phyloP scores from a whole-genome alignment of 2,329 filamentous ascomycete genomes.

The Ilyonectria robusta region DNA sequence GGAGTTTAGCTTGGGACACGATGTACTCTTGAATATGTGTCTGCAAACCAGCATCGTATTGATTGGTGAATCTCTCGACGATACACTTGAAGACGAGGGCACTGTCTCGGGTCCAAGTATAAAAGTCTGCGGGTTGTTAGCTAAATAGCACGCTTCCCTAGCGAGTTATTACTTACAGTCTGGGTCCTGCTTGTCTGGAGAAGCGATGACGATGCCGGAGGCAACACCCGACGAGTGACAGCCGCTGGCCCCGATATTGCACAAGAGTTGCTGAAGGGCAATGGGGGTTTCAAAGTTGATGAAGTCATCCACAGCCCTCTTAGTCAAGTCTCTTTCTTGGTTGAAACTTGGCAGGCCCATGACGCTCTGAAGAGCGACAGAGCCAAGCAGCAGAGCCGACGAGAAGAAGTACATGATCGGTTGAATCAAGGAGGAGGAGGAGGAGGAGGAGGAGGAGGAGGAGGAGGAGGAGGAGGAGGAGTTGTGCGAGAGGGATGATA shows the following conservation, averaged over 20 bases:
- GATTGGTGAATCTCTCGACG: conserved; percentile 74
- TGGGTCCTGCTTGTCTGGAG: conserved; percentile 67
- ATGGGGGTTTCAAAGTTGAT: conserved; percentile 66
- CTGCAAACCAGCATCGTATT: conserved; percentile 72
- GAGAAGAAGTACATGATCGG: conserved; percentile 67
- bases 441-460: conserved; percentile 44
- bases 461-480: conserved; percentile 44
- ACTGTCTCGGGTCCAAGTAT: conserved; percentile 84
- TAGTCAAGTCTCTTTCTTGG: conserved; percentile 55
- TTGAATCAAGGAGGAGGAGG: conserved; percentile 48
- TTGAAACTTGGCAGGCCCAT: conserved; percentile 60
- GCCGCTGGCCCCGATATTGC: conserved; percentile 72
- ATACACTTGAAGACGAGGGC: conserved; percentile 79
- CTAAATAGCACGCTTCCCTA: neutral
- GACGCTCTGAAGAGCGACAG: conserved; percentile 65
- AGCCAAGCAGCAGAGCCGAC: conserved; percentile 65
- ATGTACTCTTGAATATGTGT: conserved; percentile 77
- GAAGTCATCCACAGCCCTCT: conserved; percentile 67
- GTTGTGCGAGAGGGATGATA: conserved; percentile 49
- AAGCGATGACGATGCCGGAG: conserved; percentile 69
- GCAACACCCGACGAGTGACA: conserved; percentile 63
- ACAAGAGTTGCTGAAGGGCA: conserved; percentile 66
- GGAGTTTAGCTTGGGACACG: conserved; percentile 74
- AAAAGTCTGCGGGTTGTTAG: conserved; percentile 71
- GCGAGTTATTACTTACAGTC: conserved; percentile 62